phyloP scores from a whole-genome alignment of 352 stramenopile genomes.

The Globisporangium abappressorium region DNA sequence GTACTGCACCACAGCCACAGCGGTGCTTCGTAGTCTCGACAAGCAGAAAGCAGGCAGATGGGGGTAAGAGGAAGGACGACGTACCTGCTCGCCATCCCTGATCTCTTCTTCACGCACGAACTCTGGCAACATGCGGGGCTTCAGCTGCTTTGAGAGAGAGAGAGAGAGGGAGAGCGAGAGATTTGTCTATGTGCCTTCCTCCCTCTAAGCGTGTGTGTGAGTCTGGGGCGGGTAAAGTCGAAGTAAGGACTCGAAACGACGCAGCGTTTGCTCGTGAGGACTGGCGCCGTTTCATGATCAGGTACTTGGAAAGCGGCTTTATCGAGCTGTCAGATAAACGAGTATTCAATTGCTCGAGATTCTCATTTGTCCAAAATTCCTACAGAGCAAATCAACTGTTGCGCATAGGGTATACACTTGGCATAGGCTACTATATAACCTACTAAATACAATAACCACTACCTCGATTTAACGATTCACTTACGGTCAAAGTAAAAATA shows the following conservation, averaged over 20 bases:
- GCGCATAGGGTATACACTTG: too few species aligned
- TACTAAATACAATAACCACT: too few species aligned
- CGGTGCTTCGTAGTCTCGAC: not conserved
- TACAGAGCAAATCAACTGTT: too few species aligned
- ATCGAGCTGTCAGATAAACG: too few species aligned
- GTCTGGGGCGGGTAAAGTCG: not conserved
- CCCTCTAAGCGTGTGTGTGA: not conserved
- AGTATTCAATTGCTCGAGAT: too few species aligned
- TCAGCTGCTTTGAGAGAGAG: not conserved
- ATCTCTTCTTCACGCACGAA: not conserved
- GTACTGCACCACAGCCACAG: not conserved
- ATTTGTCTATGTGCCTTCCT: too few species aligned
- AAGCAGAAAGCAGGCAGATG: not conserved
- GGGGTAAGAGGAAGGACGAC: not conserved
- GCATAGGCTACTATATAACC: too few species aligned
- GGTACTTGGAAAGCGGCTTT: not conserved
- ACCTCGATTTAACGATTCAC: too few species aligned
- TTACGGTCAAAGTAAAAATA: too few species aligned
- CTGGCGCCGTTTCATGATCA: not conserved
- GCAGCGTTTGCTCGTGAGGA: not conserved
- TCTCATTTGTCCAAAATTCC: too few species aligned
- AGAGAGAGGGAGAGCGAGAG: too few species aligned
- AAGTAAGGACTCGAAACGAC: slow-evolving; percentile 7
- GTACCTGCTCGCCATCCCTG: slow-evolving; percentile 37
- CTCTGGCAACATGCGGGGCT: not conserved